A percentile compares a stretch with the other conserved stretches of the same genome.
Conservation (phyloP, 495 filamentous ascomycete species). For the Trichoderma asperelloides region DNA sequence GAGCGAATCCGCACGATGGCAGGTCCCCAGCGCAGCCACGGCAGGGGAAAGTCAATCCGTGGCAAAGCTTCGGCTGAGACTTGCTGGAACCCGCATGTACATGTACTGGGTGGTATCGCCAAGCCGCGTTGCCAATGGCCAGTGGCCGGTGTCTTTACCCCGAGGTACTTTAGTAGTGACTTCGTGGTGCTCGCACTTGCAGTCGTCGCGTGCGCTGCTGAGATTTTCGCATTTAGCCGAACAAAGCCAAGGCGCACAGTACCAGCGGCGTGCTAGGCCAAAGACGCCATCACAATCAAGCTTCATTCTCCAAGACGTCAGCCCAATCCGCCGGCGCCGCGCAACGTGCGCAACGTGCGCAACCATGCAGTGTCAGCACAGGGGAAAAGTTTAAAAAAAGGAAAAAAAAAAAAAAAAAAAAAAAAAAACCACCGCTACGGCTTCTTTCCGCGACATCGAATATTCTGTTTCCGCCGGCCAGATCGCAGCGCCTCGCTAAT, state of each 20-base stretch:
- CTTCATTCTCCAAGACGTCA: not conserved
- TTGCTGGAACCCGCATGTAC: not conserved
- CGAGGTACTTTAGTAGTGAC: not conserved
- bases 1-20: slow-evolving; percentile 4
- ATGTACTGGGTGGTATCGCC: not conserved
- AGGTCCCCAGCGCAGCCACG: not conserved
- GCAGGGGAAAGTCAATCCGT: not conserved
- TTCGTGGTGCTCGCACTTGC: not conserved
- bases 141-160: not conserved
- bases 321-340: not conserved
- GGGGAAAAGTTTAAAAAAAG: not conserved
- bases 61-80: not conserved
- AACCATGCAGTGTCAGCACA: not conserved
- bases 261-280: not conserved
- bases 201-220: not conserved
- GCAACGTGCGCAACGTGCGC: not conserved
- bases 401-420: not conserved
- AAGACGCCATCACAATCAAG: not conserved
- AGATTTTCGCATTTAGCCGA: slow-evolving; percentile 3
- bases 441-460: not conserved
- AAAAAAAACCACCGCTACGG: not conserved
- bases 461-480: not conserved
- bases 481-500: not conserved
- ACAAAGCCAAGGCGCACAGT: not conserved
- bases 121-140: no score